Conservation (phyloP, 257 asterid genomes). For the Petunia axillaris region DNA sequence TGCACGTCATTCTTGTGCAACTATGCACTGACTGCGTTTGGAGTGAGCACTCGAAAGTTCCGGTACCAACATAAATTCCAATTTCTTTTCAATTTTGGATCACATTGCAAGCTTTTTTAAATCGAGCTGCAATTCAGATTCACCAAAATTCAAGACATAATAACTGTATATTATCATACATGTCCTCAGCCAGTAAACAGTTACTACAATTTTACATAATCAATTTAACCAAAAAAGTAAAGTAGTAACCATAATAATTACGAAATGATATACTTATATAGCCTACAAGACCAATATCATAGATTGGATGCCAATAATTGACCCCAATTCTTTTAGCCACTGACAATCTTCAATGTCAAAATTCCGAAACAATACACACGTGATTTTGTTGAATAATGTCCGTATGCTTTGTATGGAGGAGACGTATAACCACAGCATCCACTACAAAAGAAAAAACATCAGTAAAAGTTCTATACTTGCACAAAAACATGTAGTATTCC, state of each 20-base stretch:
- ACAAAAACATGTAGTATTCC: background rate
- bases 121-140: too few species aligned
- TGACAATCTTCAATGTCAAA: conserved; percentile 35
- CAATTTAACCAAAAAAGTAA: background rate
- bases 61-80: too few species aligned
- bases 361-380: conserved; percentile 51
- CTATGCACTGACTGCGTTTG: too few species aligned
- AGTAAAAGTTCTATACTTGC: background rate
- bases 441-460: background rate
- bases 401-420: conserved; percentile 42
- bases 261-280: conserved; percentile 35
- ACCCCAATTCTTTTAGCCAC: conserved; percentile 45
- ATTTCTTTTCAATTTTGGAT: too few species aligned
- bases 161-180: too few species aligned
- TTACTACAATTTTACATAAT: background rate
- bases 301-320: conserved; percentile 37
- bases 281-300: conserved; percentile 44
- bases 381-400: conserved; percentile 43
- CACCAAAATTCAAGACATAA: too few species aligned
- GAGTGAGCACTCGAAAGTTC: too few species aligned
- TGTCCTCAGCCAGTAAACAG: too few species aligned
- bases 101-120: too few species aligned
- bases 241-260: background rate
- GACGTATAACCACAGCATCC: conserved; percentile 51
- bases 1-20: too few species aligned